These are phyloP conservation scores for Hepatocystis sp. DNA, from an alignment of 169 alveolate genomes.

Conservation along the genomic window DNA sequence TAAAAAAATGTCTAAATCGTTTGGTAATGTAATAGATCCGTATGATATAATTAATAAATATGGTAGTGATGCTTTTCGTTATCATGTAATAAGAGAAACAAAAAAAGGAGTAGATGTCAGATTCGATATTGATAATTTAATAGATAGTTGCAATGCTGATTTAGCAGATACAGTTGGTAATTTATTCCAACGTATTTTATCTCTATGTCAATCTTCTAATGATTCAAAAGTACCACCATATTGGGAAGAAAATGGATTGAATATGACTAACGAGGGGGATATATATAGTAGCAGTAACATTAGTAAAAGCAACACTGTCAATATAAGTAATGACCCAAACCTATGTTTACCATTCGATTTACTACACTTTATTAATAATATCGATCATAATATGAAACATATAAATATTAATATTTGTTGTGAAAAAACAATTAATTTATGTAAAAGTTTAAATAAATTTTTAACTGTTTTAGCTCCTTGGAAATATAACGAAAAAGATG, in stretches of 20 bases:
- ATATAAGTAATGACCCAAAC: too few species aligned
- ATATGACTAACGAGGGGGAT: too few species aligned
- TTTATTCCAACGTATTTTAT: constrained; percentile 86
- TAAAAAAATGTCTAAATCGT: constrained; percentile 94
- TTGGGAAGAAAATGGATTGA: constrained; percentile 65
- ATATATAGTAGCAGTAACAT: too few species aligned
- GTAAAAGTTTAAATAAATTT: constrained; percentile 88
- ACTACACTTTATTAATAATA: constrained; percentile 78
- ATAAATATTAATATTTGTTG: constrained; percentile 83
- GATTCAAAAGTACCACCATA: constrained; percentile 83
- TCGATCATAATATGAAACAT: constrained; percentile 67
- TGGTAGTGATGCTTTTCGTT: constrained; percentile 86
- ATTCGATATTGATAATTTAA: constrained; percentile 82
- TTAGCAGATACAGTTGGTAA: constrained; percentile 90
- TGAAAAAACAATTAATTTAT: constrained; percentile 83
- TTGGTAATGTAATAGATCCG: constrained; percentile 92
- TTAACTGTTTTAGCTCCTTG: constrained; percentile 93
- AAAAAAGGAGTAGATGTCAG: constrained; percentile 85
- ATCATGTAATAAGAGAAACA: constrained; percentile 84
- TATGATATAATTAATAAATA: constrained; percentile 80
- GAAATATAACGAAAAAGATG: constrained; percentile 81
- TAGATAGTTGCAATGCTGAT: constrained; percentile 88
- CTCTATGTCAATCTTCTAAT: constrained; percentile 82
- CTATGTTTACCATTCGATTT: constrained; percentile 85
- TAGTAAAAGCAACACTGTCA: too few species aligned